Percentiles rank a stretch among this genome's conserved stretches.
Conservation (phyloP, 371 early-diverging fungal genomes). For the Coemansia sp. region DNA sequence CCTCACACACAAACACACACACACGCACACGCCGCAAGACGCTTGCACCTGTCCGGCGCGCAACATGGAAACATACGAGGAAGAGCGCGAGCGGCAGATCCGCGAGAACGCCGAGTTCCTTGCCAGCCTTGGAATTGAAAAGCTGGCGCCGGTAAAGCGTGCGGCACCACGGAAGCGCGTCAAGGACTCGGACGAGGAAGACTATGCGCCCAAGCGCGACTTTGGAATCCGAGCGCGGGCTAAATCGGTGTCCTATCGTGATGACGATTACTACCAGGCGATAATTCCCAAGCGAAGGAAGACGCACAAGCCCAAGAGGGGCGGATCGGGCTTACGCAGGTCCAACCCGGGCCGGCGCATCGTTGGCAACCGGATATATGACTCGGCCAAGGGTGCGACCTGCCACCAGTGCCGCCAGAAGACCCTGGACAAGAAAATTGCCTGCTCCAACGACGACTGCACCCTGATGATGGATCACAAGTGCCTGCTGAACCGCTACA, state of each 20-base stretch:
- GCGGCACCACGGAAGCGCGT: conserved; percentile 1
- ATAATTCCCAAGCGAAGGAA: background rate
- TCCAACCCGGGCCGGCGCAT: conserved; percentile 38
- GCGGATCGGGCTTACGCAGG: background rate
- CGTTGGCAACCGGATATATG: conserved; percentile 53
- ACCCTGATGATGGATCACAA: conserved; percentile 50
- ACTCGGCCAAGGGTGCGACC: conserved; percentile 49
- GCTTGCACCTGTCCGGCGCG: too few species aligned
- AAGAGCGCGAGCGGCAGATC: conserved; percentile 32
- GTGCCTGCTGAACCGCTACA: conserved; percentile 53
- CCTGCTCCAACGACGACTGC: conserved; percentile 49
- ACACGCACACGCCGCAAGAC: too few species aligned
- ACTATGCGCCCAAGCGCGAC: conserved; percentile 14
- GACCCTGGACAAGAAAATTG: conserved; percentile 54
- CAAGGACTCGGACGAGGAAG: conserved; percentile 9
- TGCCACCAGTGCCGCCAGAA: conserved; percentile 61
- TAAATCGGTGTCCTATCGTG: conserved; percentile 20
- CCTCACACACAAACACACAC: too few species aligned
- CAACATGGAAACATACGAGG: conserved; percentile 27
- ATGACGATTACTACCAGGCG: conserved; percentile 3
- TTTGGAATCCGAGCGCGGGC: conserved; percentile 18
- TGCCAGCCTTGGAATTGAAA: conserved; percentile 21
- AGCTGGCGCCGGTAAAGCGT: background rate
- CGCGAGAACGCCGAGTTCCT: conserved; percentile 42
- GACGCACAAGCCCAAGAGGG: background rate